phyloP scores from a whole-genome alignment of 1,284 basidiomycete species.

The Volvariella surrecta region DNA sequence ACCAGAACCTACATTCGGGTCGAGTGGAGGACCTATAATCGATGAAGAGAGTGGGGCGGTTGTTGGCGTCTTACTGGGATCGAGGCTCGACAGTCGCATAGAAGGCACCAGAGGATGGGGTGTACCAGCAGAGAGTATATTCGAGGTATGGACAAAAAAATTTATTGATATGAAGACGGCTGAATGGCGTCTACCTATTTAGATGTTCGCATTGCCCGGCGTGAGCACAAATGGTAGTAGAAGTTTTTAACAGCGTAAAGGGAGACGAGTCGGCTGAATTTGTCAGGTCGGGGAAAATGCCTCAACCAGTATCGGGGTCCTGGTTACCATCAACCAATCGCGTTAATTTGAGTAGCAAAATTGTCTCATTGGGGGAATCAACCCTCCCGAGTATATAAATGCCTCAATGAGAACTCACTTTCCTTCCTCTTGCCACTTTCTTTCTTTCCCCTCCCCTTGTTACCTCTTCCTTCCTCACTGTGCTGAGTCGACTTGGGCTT shows the following conservation, averaged over 20 bases:
- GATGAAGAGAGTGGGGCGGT: conserved; percentile 58
- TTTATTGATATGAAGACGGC: conserved; percentile 1
- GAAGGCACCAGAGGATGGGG: conserved; percentile 60
- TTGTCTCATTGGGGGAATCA: conserved; percentile 25
- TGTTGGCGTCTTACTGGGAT: conserved; percentile 60
- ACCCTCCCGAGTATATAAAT: conserved; percentile 11
- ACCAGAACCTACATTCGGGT: conserved; percentile 55
- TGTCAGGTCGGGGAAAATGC: conserved; percentile 16
- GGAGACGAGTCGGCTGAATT: conserved; percentile 2
- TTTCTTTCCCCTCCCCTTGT: conserved; percentile 3
- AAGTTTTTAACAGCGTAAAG: conserved; percentile 5
- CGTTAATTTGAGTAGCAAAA: conserved; percentile 33
- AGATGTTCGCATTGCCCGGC: conserved; percentile 45
- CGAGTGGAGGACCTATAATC: conserved; percentile 66
- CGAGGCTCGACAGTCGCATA: conserved; percentile 47
- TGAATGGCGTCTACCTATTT: neutral
- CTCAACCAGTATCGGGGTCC: conserved; percentile 22
- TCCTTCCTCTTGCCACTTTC: conserved; percentile 8
- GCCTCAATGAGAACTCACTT: conserved; percentile 3
- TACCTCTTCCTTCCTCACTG: conserved; percentile 2
- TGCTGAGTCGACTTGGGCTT: neutral
- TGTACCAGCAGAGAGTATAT: conserved; percentile 61
- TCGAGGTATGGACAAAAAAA: conserved; percentile 36
- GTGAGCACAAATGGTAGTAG: conserved; percentile 21
- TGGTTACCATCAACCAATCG: conserved; percentile 25